Conservation (phyloP, 83 land plant species). For the Thuja plicata region DNA sequence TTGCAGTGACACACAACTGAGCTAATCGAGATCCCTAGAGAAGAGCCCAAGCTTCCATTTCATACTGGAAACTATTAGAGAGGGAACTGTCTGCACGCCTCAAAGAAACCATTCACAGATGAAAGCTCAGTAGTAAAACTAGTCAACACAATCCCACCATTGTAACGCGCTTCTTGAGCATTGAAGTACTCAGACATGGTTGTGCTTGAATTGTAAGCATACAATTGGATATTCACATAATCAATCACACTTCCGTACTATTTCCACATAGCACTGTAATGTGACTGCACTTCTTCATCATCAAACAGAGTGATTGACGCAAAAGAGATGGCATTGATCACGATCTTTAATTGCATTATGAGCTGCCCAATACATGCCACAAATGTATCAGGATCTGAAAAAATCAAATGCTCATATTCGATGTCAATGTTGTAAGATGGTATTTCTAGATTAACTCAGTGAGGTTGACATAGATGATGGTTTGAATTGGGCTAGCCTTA, state of each 20-base stretch:
- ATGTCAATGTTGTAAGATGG: slow-evolving; percentile 44
- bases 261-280: slow-evolving; percentile 49
- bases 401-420: slow-evolving; percentile 36
- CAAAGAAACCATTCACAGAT: slow-evolving; percentile 39
- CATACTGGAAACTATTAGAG: slow-evolving; percentile 25
- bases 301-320: slow-evolving; percentile 71
- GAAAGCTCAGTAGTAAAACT: slow-evolving; percentile 42
- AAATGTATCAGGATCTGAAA: slow-evolving; percentile 27
- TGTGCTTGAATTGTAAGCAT: slow-evolving; percentile 40
- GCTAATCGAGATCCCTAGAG: background rate
- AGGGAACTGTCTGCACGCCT: slow-evolving; percentile 56
- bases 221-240: slow-evolving; percentile 69
- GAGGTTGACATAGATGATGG: slow-evolving; percentile 19
- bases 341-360: slow-evolving; percentile 37
- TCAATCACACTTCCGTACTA: slow-evolving; percentile 33
- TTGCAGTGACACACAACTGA: too few species aligned
- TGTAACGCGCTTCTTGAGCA: slow-evolving; percentile 27
- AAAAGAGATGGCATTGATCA: slow-evolving; percentile 31
- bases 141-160: slow-evolving; percentile 43
- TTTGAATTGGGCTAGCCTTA: slow-evolving; percentile 26
- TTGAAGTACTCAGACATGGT: slow-evolving; percentile 26
- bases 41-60: slow-evolving; percentile 28
- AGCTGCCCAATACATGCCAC: slow-evolving; percentile 54
- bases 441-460: slow-evolving; percentile 23
- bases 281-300: slow-evolving; percentile 27